phyloP scores from a whole-genome alignment of 441 rosid species.

The Dalechampia spathulata region DNA sequence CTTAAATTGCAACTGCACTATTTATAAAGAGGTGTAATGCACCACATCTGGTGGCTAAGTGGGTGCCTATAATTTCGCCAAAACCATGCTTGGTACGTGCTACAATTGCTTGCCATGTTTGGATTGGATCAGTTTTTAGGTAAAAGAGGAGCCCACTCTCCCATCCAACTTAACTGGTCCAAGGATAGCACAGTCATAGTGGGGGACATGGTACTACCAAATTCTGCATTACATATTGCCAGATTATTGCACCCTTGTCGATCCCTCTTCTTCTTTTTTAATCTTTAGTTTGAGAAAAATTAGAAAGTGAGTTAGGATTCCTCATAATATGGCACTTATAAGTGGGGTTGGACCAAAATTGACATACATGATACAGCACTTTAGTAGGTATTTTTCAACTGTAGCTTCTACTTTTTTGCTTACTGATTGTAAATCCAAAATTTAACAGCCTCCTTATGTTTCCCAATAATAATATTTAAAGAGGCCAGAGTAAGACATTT shows the following conservation, averaged over 20 bases:
- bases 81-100: neutral
- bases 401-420: too few relatives aligned
- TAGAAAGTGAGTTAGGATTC: neutral
- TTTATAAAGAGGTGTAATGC: neutral
- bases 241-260: neutral
- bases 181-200: neutral
- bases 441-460: too few relatives aligned
- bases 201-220: neutral
- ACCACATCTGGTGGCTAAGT: neutral
- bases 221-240: neutral
- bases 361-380: neutral
- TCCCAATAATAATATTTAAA: too few relatives aligned
- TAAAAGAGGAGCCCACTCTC: neutral
- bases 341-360: conserved; percentile 11
- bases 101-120: too few relatives aligned
- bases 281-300: neutral
- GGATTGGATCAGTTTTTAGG: neutral
- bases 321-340: neutral
- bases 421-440: too few relatives aligned
- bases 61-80: neutral
- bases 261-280: neutral
- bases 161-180: neutral
- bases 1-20: neutral
- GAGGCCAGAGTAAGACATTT: too few relatives aligned
- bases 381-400: neutral